These are phyloP conservation scores for Populus pruinosa DNA, from an alignment of 345 rosid species.

Conservation along the genomic window DNA sequence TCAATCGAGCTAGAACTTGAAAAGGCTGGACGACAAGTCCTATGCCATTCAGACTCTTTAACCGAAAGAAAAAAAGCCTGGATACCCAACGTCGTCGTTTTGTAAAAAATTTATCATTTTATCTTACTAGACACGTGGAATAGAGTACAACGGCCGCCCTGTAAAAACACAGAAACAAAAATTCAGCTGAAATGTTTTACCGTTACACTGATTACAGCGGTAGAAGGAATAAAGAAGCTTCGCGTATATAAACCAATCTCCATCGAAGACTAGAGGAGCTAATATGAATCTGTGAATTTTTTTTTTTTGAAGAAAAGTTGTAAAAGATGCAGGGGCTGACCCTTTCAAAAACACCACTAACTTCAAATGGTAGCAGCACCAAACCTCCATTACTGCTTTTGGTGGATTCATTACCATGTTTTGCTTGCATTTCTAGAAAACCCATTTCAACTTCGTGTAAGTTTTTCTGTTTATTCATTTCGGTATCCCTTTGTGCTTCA, in stretches of 20 bases:
- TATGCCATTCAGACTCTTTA: no score
- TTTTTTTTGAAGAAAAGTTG: not conserved
- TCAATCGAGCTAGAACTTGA: not conserved
- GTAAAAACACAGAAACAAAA: no score
- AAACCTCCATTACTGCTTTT: constrained; percentile 47
- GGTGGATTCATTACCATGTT: constrained; percentile 53
- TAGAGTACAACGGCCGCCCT: not conserved
- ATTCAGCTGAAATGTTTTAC: no score
- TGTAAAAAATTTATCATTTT: not conserved
- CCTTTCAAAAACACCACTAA: constrained; percentile 30
- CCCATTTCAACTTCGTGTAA: constrained; percentile 45
- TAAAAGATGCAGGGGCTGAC: constrained; percentile 43
- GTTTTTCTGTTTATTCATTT: constrained; percentile 9
- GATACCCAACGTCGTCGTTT: not conserved
- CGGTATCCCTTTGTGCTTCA: not conserved
- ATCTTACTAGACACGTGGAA: not conserved
- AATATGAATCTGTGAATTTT: constrained; percentile 23
- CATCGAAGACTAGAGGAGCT: not conserved
- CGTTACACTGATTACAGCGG: not conserved
- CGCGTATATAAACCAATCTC: not conserved
- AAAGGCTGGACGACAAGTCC: not conserved
- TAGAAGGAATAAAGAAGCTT: not conserved
- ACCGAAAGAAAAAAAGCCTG: not conserved
- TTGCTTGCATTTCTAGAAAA: constrained; percentile 33
- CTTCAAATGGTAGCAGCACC: constrained; percentile 26